These are phyloP conservation scores for Hyphodiscus hymeniophilus DNA, from an alignment of 495 filamentous ascomycete genomes.

Conservation along the genomic window DNA sequence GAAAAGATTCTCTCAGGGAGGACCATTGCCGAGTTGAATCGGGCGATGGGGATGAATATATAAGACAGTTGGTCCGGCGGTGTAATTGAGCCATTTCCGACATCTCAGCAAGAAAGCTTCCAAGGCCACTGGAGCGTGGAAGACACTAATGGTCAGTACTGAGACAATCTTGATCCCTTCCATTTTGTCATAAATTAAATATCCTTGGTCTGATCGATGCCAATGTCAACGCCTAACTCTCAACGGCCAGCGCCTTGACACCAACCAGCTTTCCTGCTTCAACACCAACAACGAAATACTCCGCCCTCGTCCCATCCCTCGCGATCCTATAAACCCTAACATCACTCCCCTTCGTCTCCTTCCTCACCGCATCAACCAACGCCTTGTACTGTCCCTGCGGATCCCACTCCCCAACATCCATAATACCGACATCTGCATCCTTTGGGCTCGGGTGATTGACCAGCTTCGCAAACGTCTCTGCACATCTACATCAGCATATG, in stretches of 20 bases:
- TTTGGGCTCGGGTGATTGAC: slow-evolving; percentile 41
- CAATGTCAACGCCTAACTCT: no score
- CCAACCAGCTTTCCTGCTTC: slow-evolving; percentile 57
- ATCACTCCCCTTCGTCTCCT: slow-evolving; percentile 46
- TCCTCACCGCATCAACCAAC: slow-evolving; percentile 48
- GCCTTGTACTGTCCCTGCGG: slow-evolving; percentile 47
- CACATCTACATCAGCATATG: background rate
- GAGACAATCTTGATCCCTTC: no score
- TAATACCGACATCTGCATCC: slow-evolving; percentile 40
- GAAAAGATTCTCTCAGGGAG: no score
- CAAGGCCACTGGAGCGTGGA: no score
- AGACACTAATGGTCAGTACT: no score
- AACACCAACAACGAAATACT: slow-evolving; percentile 66
- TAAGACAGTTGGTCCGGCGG: no score
- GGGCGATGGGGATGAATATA: no score
- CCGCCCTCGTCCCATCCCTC: slow-evolving; percentile 49
- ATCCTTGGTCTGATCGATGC: no score
- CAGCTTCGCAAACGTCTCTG: slow-evolving; percentile 50
- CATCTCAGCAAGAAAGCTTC: no score
- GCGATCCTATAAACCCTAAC: slow-evolving; percentile 65
- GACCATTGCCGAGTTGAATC: no score
- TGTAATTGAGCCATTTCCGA: no score
- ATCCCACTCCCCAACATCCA: slow-evolving; percentile 54
- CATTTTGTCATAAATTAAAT: no score
- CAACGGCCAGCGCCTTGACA: slow-evolving; percentile 64